Evolutionary conservation across 2,329 filamentous ascomycete genomes (phyloP), one percentile per base, ranked within the genome.

Genomic region (Alternaria arborescens): DNA sequence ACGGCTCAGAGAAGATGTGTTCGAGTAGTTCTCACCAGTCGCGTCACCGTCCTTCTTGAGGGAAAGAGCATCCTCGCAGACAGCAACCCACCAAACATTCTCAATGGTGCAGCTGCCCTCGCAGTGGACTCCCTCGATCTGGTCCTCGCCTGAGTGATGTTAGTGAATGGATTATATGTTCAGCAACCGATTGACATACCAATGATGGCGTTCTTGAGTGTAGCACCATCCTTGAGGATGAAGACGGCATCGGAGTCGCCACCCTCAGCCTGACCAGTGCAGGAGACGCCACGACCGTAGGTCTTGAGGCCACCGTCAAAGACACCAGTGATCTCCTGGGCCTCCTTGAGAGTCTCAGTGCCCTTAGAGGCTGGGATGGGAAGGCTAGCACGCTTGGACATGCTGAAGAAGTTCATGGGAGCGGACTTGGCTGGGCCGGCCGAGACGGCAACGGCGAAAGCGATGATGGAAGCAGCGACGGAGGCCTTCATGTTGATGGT

Each of bases 171-270:
- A 12, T 20, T 38, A 10, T 26, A 6, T 7, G 24, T 3, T 14
- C 40, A 11, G 10, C 8, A 6, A 18, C 22, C 10, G 10, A 18
- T 18, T 12, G 6, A 36, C 54, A 41, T 43, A 57, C 56, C 84
- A 57, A 86, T 86, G 75, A 86, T 86, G 71, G 82, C 84, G 70
- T 86, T 86, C 68, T 80, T 82, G 41, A 87, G 76, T 12, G 82
- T 83, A 24, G 80, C 85, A 24, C 84, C 84, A 44, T 81, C 76
- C 69, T 82, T 78, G 44, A 87, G 78, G 64, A 84, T 77, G 78
- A 86, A 86, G 69, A 86, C 84, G 34, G 84, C 82, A 51, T 84
- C 83, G 0, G 74, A 63, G 55, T 80, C 75, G 46, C 76, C 80
- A 47, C 82, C 82, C 66, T 84, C 82, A 14, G 70, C 68, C 47